A percentile compares a stretch with the other conserved stretches of the same genome.
phyloP scores from a whole-genome alignment of 225 moss, liverwort and hornwort species.

The Ulota crispa region DNA sequence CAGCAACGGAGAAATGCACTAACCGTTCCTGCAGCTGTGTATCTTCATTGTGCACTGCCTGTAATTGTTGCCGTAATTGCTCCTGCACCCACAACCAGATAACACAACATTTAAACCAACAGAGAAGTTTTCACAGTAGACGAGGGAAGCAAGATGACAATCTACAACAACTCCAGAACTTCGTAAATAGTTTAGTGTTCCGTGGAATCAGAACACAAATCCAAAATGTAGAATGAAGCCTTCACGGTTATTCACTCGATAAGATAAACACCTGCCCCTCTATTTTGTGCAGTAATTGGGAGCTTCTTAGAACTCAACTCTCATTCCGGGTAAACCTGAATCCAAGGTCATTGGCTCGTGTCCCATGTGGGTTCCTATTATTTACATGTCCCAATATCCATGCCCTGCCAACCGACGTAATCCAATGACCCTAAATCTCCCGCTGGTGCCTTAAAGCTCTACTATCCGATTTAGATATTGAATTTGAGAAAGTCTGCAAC shows the following conservation, averaged over 20 bases:
- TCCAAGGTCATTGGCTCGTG: background rate
- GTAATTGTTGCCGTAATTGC: conserved; percentile 79
- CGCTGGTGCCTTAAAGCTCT: background rate
- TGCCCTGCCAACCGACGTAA: background rate
- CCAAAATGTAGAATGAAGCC: background rate
- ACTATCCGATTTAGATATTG: background rate
- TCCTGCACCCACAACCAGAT: conserved; percentile 51
- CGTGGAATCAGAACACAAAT: background rate
- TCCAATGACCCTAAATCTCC: too few relatives aligned
- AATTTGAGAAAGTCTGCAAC: conserved; percentile 1
- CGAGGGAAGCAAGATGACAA: background rate
- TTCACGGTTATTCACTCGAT: background rate
- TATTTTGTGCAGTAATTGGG: background rate
- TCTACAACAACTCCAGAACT: background rate
- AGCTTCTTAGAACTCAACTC: background rate
- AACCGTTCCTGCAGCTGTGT: conserved; percentile 74
- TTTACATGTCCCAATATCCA: background rate
- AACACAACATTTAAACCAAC: background rate
- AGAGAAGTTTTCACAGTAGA: background rate
- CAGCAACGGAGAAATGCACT: conserved; percentile 13
- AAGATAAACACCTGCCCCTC: background rate
- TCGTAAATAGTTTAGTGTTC: background rate
- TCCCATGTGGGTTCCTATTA: background rate
- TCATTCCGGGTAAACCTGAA: background rate
- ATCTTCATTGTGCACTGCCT: conserved; percentile 79